phyloP scores from a whole-genome alignment of 2,329 filamentous ascomycete genomes.

The Monosporascus ibericus region DNA sequence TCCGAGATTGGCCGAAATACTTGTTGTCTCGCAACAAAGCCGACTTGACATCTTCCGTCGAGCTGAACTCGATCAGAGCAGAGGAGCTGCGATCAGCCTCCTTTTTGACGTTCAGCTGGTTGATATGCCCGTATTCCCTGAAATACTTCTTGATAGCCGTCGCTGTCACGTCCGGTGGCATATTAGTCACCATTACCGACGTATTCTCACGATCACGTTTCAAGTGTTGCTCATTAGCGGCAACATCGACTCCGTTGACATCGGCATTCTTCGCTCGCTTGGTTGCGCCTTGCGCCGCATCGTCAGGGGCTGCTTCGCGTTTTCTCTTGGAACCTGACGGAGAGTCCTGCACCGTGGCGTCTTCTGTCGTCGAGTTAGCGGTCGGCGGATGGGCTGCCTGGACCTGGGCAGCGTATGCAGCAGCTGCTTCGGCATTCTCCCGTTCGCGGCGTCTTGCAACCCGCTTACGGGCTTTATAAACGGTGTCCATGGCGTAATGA shows the following conservation, averaged over 20 bases:
- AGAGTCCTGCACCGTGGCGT: constrained; percentile 24
- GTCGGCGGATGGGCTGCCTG: constrained; percentile 30
- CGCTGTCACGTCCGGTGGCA: constrained; percentile 65
- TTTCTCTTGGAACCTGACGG: constrained; percentile 62
- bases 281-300: constrained; percentile 42
- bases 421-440: constrained; percentile 57
- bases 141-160: constrained; percentile 83
- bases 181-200: constrained; percentile 71
- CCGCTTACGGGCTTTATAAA: constrained; percentile 60
- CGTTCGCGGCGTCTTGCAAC: constrained; percentile 58
- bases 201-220: constrained; percentile 90
- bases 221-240: constrained; percentile 32
- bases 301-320: constrained; percentile 52
- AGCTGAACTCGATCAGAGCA: constrained; percentile 80
- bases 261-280: constrained; percentile 61
- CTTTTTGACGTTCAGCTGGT: constrained; percentile 63
- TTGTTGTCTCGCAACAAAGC: constrained; percentile 80
- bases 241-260: constrained; percentile 23
- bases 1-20: constrained; percentile 64
- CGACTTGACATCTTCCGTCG: constrained; percentile 71
- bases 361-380: constrained; percentile 20
- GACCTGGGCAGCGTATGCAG: constrained; percentile 37
- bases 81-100: constrained; percentile 57
- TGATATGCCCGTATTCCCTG: constrained; percentile 80
- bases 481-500: constrained; percentile 65